A percentile compares a stretch with the other conserved stretches of the same genome.
These are phyloP conservation scores for Cordyceps sp. DNA, from an alignment of 2,329 filamentous ascomycete genomes.

Conservation along the genomic window DNA sequence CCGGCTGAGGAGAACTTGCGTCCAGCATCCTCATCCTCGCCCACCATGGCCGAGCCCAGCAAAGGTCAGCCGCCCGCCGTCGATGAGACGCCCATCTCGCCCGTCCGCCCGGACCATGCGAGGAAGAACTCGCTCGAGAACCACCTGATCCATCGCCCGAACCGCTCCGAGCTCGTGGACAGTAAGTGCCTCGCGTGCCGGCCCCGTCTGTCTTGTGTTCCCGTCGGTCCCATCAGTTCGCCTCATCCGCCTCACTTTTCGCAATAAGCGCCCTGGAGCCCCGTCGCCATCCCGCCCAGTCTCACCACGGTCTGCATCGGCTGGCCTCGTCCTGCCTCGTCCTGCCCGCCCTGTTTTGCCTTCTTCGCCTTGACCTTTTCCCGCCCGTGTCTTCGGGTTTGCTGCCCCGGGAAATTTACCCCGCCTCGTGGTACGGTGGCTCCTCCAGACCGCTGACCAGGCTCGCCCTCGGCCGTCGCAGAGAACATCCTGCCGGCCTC, in stretches of 20 bases:
- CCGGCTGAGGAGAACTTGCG: no score
- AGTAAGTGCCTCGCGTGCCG: constrained; percentile 31
- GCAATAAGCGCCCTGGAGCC: no score
- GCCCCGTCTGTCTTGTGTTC: neutral
- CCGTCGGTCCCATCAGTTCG: neutral
- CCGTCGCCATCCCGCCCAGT: no score
- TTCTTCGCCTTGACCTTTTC: neutral
- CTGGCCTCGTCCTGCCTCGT: neutral
- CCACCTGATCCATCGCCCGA: constrained; percentile 55
- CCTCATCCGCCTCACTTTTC: neutral
- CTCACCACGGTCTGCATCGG: no score
- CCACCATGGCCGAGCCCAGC: constrained; percentile 13
- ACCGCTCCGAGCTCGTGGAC: constrained; percentile 63
- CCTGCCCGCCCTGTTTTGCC: neutral
- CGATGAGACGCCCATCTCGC: constrained; percentile 36
- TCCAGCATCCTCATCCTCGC: no score
- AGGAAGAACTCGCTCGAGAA: constrained; percentile 58
- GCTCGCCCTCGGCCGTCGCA: constrained; percentile 15
- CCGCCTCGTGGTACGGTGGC: no score
- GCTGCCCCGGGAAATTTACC: no score
- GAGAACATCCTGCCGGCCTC: constrained; percentile 77
- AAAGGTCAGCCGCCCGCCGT: constrained; percentile 12
- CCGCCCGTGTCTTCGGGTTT: no score
- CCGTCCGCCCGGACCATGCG: constrained; percentile 31
- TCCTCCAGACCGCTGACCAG: neutral